Conservation (phyloP, 1,284 basidiomycete genomes). For the Phenoliferia sp. region DNA sequence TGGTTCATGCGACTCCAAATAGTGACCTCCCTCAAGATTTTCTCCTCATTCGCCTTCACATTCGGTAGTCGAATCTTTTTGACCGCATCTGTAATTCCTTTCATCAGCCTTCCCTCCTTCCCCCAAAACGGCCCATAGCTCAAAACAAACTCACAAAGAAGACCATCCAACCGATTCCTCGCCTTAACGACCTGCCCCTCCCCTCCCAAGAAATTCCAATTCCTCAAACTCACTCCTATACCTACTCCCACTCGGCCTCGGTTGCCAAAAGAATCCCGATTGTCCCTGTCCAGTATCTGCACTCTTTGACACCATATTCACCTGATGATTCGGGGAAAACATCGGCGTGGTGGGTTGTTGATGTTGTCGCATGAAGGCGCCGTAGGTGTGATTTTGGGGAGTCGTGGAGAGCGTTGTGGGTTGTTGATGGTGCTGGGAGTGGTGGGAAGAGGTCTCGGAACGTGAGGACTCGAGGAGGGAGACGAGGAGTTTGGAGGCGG, state of each 20-base stretch:
- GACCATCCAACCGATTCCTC: constrained; percentile 36
- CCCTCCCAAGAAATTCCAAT: constrained; percentile 36
- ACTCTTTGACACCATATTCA: constrained; percentile 12
- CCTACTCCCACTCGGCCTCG: constrained; percentile 21
- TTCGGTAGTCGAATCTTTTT: constrained; percentile 37
- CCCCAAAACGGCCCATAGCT: too few relatives aligned
- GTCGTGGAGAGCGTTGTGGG: constrained; percentile 16
- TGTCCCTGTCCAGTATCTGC: constrained; percentile 14
- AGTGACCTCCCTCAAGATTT: constrained; percentile 37
- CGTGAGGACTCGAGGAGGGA: constrained; percentile 22
- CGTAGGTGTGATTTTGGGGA: constrained; percentile 17
- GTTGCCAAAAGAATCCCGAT: constrained; percentile 36
- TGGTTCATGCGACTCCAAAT: constrained; percentile 36
- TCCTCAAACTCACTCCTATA: constrained; percentile 37
- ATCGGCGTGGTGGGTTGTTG: background rate
- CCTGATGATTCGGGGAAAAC: background rate
- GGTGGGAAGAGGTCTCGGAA: constrained; percentile 4
- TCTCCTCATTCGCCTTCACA: constrained; percentile 31
- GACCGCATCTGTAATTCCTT: constrained; percentile 34
- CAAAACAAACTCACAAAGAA: too few relatives aligned
- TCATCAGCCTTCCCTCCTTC: too few relatives aligned
- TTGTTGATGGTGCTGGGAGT: background rate
- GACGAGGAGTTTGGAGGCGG: constrained; percentile 10
- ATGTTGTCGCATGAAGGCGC: background rate
- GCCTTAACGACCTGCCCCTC: constrained; percentile 39